Evolutionary conservation across 73 alveolate genomes (phyloP).

Genomic region (Vitrella brassicaformis): DNA sequence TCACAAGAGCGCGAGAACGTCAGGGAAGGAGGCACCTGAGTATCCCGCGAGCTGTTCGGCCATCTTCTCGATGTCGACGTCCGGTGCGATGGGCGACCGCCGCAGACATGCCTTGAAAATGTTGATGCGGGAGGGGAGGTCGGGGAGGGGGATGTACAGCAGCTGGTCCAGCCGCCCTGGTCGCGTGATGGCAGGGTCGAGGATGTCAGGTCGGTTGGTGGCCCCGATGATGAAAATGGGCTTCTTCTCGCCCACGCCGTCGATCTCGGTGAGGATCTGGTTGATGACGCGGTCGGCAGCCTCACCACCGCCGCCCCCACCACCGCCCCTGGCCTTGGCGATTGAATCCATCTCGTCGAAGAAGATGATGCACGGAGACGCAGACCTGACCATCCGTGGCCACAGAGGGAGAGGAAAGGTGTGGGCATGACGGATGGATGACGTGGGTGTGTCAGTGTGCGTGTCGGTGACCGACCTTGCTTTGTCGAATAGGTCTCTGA

Average conservation of each 20-base stretch:
- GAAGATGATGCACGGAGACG: constrained; percentile 80
- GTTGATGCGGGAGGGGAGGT: constrained; percentile 50
- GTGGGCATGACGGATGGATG: too few relatives aligned
- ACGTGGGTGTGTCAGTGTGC: too few relatives aligned
- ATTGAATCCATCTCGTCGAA: constrained; percentile 78
- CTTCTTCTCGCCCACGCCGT: constrained; percentile 87
- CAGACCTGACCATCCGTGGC: too few relatives aligned
- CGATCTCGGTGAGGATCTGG: constrained; percentile 89
- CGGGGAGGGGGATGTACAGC: constrained; percentile 97
- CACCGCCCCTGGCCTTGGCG: constrained; percentile 68
- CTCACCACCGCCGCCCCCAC: constrained; percentile 77
- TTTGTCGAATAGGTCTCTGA: constrained; percentile 74
- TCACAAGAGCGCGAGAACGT: too few relatives aligned
- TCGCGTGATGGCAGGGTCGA: constrained; percentile 87
- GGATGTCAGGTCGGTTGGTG: constrained; percentile 87
- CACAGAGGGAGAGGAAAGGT: too few relatives aligned
- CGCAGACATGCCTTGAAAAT: constrained; percentile 49
- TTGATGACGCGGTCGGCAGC: constrained; percentile 47
- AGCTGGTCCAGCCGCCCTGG: constrained; percentile 88
- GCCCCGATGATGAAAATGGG: constrained; percentile 83
- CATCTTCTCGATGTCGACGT: constrained; percentile 59
- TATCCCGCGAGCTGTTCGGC: constrained; percentile 58
- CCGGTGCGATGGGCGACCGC: constrained; percentile 73
- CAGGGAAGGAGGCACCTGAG: too few relatives aligned
- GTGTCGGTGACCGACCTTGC: too few relatives aligned